Conservation (phyloP, 2,329 filamentous ascomycete genomes). For the Cladobotryum mycophilum region DNA sequence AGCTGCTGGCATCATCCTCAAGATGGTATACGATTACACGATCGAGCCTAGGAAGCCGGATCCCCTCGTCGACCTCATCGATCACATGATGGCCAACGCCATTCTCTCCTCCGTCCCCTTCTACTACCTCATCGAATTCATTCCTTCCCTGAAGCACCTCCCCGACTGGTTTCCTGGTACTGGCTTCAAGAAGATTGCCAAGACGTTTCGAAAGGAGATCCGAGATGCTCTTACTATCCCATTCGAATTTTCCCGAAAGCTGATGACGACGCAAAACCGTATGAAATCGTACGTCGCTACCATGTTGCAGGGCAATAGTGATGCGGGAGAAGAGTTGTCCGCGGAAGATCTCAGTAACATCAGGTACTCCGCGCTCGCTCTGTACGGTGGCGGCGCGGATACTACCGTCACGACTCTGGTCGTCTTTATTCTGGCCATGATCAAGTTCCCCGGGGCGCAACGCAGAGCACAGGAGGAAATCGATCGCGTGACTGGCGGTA, state of each 20-base stretch:
- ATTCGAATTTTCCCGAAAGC: not conserved
- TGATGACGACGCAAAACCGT: not conserved
- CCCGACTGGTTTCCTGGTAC: conserved; percentile 18
- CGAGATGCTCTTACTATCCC: not conserved
- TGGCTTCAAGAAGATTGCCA: conserved; percentile 18
- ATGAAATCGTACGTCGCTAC: not conserved
- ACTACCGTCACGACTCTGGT: not conserved
- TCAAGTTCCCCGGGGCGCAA: conserved; percentile 34
- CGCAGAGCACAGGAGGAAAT: conserved; percentile 35
- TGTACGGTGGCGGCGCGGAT: conserved; percentile 12
- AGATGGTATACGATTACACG: conserved; percentile 16
- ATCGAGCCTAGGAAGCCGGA: conserved; percentile 16
- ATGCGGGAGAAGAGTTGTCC: too few species aligned
- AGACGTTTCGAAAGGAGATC: conserved; percentile 12
- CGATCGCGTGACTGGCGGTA: conserved; percentile 34
- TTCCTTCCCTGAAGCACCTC: conserved; percentile 13
- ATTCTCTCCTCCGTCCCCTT: conserved; percentile 16
- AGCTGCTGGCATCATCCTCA: conserved; percentile 11
- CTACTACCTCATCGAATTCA: conserved; percentile 18
- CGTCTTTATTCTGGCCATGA: conserved; percentile 42
- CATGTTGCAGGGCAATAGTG: too few species aligned
- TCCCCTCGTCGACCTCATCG: conserved; percentile 15
- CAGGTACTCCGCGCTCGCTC: not conserved
- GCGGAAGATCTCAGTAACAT: too few species aligned
- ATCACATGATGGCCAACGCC: conserved; percentile 17